Conservation (phyloP, 257 asterid genomes). For the Solanum bukasovii region DNA sequence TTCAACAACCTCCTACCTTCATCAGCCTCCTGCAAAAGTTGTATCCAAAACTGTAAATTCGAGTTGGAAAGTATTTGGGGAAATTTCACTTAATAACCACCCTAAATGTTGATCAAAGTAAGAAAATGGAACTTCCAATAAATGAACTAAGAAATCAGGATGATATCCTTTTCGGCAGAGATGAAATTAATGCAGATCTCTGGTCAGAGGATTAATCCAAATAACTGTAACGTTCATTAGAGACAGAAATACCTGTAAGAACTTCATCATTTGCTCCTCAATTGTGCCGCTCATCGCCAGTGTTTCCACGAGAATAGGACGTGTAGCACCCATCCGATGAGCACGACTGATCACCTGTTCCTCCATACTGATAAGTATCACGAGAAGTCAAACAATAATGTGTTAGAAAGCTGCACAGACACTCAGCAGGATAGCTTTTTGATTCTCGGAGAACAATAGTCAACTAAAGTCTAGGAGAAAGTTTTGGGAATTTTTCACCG, state of each 20-base stretch:
- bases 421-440: background rate
- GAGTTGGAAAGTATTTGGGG: background rate
- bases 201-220: background rate
- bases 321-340: constrained; percentile 96
- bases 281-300: constrained; percentile 90
- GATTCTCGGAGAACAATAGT: background rate
- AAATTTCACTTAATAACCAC: background rate
- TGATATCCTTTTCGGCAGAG: background rate
- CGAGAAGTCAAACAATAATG: constrained; percentile 1
- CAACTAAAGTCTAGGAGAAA: background rate
- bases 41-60: background rate
- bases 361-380: constrained; percentile 66
- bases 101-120: background rate
- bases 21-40: constrained; percentile 53
- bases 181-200: background rate
- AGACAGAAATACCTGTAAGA: constrained; percentile 53
- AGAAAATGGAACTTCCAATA: background rate
- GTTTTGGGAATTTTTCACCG: background rate
- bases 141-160: background rate
- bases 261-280: constrained; percentile 89
- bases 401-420: background rate
- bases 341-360: constrained; percentile 99
- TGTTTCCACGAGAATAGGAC: constrained; percentile 86
- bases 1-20: constrained; percentile 48
- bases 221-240: background rate